A percentile compares a stretch with the other conserved stretches of the same genome.
These are phyloP conservation scores for Macrotyloma uniflorum DNA, from an alignment of 306 rosid genomes.

Conservation along the genomic window DNA sequence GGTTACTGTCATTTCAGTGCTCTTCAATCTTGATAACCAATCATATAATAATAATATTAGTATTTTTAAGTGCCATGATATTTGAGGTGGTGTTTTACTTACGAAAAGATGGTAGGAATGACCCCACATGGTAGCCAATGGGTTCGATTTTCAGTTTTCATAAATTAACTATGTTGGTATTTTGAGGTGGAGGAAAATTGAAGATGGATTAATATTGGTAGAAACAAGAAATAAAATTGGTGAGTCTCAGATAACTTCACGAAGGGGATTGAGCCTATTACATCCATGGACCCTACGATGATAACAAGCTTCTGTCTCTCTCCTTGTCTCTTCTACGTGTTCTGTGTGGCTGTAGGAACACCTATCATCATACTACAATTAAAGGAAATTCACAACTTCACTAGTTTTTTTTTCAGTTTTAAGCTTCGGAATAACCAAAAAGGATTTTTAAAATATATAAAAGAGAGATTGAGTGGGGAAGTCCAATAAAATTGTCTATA, in stretches of 20 bases:
- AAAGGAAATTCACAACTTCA: background rate
- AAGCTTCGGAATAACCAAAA: background rate
- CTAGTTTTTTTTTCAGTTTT: background rate
- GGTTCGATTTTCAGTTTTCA: background rate
- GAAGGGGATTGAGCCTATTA: background rate
- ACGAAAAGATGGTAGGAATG: background rate
- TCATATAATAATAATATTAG: background rate
- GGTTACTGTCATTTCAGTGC: conserved; percentile 27
- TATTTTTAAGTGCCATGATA: conserved; percentile 8
- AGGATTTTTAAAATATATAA: background rate
- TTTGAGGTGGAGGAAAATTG: conserved; percentile 19
- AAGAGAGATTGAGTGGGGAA: too few species aligned
- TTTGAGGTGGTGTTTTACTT: conserved; percentile 36
- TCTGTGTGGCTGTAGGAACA: conserved; percentile 33
- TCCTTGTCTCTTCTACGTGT: conserved; percentile 11
- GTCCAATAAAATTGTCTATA: too few species aligned
- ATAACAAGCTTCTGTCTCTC: background rate
- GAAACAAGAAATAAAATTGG: conserved; percentile 13
- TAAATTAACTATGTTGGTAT: background rate
- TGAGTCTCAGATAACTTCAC: background rate
- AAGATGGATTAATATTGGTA: background rate
- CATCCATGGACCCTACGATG: background rate
- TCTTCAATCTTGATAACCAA: conserved; percentile 10
- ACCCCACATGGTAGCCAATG: conserved; percentile 2
- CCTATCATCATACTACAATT: background rate